Conservation (phyloP, 495 filamentous ascomycete genomes). For the Penicillium paradoxum region DNA sequence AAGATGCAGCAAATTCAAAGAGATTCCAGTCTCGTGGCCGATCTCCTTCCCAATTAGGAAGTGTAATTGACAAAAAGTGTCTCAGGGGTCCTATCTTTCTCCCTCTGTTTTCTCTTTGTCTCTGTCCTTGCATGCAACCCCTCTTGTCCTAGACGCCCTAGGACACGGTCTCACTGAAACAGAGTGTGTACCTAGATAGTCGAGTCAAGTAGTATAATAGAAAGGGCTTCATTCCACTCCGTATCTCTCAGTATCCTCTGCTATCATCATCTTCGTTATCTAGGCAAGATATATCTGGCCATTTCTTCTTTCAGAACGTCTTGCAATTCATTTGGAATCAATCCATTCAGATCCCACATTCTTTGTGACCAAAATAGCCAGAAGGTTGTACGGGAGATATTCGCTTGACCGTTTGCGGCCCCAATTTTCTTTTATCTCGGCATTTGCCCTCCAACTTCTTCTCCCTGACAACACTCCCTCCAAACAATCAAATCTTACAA, state of each 20-base stretch:
- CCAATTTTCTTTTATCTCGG: conserved; percentile 25
- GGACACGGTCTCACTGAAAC: conserved; percentile 22
- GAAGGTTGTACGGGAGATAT: conserved; percentile 18
- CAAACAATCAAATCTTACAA: conserved; percentile 9
- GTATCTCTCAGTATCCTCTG: not conserved
- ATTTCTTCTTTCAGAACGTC: not conserved
- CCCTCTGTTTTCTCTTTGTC: not conserved
- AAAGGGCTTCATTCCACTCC: conserved; percentile 5
- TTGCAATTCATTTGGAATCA: not conserved
- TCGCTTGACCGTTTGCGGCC: conserved; percentile 31
- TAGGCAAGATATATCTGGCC: conserved; percentile 1
- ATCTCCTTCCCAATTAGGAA: conserved; percentile 12
- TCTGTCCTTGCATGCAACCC: conserved; percentile 6
- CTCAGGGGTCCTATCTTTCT: conserved; percentile 16
- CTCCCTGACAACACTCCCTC: conserved; percentile 21
- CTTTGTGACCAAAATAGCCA: conserved; percentile 6
- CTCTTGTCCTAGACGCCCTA: conserved; percentile 10
- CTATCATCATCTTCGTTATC: conserved; percentile 13
- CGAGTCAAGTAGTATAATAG: conserved; percentile 11
- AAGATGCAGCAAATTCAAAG: not conserved
- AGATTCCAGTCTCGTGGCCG: not conserved
- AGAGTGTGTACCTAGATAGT: not conserved
- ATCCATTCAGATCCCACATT: not conserved
- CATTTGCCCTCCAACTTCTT: conserved; percentile 19
- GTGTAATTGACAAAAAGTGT: conserved; percentile 17